Evolutionary conservation across 148 eudicot genomes (phyloP).

Genomic region (Chenopodium suecicum): DNA sequence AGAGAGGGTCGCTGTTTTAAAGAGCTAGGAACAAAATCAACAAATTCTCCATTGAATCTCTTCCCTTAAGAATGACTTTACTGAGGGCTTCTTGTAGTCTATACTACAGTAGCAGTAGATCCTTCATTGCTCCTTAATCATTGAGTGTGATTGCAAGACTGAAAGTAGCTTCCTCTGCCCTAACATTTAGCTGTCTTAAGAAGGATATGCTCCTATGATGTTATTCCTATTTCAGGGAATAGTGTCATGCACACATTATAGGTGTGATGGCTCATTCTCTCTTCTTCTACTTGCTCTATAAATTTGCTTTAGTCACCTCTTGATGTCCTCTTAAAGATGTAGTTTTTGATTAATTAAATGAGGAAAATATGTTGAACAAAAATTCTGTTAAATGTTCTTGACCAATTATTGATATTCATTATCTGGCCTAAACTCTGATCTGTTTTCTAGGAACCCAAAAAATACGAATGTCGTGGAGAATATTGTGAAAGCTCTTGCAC

Average conservation of each 20-base stretch:
- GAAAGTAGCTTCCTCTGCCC: background rate
- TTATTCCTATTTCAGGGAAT: background rate
- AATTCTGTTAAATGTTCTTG: background rate
- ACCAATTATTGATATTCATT: background rate
- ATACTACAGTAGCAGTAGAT: background rate
- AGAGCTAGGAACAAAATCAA: background rate
- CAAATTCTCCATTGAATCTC: background rate
- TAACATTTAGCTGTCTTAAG: background rate
- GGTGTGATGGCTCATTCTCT: background rate
- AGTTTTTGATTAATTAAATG: background rate
- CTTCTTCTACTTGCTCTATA: background rate
- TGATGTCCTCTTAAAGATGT: background rate
- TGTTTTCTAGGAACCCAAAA: conserved; percentile 71
- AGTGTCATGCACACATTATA: background rate
- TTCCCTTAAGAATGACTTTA: background rate
- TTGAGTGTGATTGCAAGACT: background rate
- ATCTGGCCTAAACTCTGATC: background rate
- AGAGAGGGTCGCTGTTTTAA: background rate
- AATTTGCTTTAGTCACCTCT: background rate
- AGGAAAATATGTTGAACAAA: background rate
- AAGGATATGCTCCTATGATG: background rate
- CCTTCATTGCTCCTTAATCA: background rate
- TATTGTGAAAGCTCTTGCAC: conserved; percentile 98
- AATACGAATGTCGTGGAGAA: conserved; percentile 92
- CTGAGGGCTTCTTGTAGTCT: background rate